These are phyloP conservation scores for Sporothrix curviconia DNA, from an alignment of 2,329 filamentous ascomycete genomes.

Conservation along the genomic window DNA sequence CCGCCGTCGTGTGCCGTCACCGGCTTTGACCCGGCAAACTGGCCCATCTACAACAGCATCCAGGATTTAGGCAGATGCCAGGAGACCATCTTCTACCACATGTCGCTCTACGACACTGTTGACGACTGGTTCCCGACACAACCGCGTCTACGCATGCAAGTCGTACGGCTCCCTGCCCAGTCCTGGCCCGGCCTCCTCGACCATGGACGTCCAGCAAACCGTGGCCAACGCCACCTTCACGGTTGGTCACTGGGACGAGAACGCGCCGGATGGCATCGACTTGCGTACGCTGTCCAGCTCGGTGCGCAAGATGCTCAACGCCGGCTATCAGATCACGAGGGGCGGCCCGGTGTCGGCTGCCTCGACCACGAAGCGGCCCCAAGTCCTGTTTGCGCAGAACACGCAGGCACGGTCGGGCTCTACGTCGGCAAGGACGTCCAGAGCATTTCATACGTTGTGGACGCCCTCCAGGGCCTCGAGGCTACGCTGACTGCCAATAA, in stretches of 20 bases:
- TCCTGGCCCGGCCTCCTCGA: neutral
- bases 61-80: conserved; percentile 7
- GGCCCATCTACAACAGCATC: conserved; percentile 13
- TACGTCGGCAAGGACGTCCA: conserved; percentile 31
- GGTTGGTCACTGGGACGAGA: conserved; percentile 25
- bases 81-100: conserved; percentile 13
- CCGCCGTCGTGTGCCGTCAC: conserved; percentile 6
- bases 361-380: conserved; percentile 10
- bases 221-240: conserved; percentile 21
- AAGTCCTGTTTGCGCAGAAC: conserved; percentile 27
- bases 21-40: conserved; percentile 12
- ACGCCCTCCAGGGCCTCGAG: conserved; percentile 26
- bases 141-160: conserved; percentile 18
- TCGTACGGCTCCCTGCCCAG: conserved; percentile 18
- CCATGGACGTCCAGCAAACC: conserved; percentile 14
- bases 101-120: conserved; percentile 12
- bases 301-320: conserved; percentile 25
- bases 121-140: neutral
- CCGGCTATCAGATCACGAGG: conserved; percentile 15
- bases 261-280: conserved; percentile 13
- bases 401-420: conserved; percentile 27
- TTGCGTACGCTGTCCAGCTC: conserved; percentile 24
- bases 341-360: neutral
- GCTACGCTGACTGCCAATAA: conserved; percentile 22
- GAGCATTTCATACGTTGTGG: conserved; percentile 14